Evolutionary conservation across 345 rosid genomes (phyloP), one percentile per base, ranked within the genome.

Genomic region (Ceriops decandra): DNA sequence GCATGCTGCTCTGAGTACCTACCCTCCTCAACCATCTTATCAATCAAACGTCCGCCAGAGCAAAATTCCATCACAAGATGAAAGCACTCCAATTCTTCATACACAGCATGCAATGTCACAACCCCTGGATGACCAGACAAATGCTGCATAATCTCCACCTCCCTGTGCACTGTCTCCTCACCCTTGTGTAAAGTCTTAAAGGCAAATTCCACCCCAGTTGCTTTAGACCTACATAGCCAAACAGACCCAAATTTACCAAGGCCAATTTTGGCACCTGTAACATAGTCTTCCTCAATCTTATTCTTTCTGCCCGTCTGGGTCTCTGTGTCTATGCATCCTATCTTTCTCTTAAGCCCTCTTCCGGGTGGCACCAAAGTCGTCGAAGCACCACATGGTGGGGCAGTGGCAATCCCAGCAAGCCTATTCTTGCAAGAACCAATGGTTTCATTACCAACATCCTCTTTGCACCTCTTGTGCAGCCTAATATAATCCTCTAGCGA

Each of bases 81-180:
- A 51, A 93, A 91, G 71, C 86, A 85, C 0, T 89, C 93, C 0
- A 80, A 62, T 67, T 88, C 96, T 78, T 93, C 98, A 56, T 93
- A 91, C 42, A 89, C 97, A 20, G 91, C 88, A 62, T 73, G 88
- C 82, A 93, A 82, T 36, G 98, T 87, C 68, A 93, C 98, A 74
- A 91, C 92, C 62, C 95, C 92, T 10, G 87, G 84, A 87, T 91
- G 91, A 66, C 98, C 98, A 7, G 97, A 93, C 35, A 93, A 72
- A 72, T 93, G 97, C 78, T 91, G 98, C 98, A 93, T 93, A 54
- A 91, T 93, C 88, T 93, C 98, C 74, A 93, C 91, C 82, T 93
- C 98, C 74, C 86, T 74, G 27, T 93, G 97, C 76, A 93, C 97
- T 0, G 86, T 83, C 83, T 93, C 97, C 85, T 91, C 96, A 47